Conservation (phyloP, 1,284 basidiomycete genomes). For the Marasmius oreades region DNA sequence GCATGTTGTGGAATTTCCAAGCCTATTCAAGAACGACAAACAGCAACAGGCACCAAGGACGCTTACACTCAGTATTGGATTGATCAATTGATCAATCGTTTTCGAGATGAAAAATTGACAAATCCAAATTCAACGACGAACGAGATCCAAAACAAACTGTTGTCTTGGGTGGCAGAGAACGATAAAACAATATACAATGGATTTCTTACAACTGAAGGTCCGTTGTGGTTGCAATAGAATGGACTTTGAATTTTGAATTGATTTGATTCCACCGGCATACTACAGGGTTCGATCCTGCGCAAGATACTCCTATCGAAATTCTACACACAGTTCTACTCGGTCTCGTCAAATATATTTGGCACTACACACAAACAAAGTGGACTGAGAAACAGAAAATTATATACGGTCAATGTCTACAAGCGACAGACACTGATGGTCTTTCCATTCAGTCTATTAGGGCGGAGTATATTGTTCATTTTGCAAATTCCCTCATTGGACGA, state of each 20-base stretch:
- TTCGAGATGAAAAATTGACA: too few species aligned
- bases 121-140: neutral
- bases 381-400: constrained; percentile 14
- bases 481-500: constrained; percentile 33
- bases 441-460: constrained; percentile 27
- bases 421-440: constrained; percentile 27
- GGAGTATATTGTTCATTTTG: constrained; percentile 34
- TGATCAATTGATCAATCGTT: neutral
- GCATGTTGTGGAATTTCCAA: neutral
- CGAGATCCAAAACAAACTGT: neutral
- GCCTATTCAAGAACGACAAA: neutral
- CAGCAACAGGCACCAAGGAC: neutral
- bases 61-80: constrained; percentile 16
- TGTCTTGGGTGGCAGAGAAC: neutral
- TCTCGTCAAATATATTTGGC: constrained; percentile 36
- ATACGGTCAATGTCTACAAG: constrained; percentile 26
- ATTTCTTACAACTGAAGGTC: neutral
- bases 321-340: constrained; percentile 37
- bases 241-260: neutral
- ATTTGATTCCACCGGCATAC: neutral
- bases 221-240: too few species aligned
- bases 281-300: constrained; percentile 22
- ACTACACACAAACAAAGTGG: constrained; percentile 22
- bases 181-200: neutral
- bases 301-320: constrained; percentile 35